Percentiles rank a stretch among this genome's conserved stretches.
Conservation (phyloP, 352 stramenopile species). For the Phytophthora europaea region DNA sequence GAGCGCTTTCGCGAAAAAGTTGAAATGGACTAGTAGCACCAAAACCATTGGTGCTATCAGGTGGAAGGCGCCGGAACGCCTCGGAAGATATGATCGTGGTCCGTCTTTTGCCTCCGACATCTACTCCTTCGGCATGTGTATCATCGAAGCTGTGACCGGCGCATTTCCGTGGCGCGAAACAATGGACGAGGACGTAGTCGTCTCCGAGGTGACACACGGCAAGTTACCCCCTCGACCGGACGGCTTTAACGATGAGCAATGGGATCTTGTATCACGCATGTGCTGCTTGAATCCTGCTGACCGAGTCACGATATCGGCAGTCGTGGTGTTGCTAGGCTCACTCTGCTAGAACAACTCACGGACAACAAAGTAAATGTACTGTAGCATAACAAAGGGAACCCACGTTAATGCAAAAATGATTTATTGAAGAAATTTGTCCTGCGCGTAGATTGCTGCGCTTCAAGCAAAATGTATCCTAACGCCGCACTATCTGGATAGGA, state of each 20-base stretch:
- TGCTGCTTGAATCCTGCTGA: constrained; percentile 33
- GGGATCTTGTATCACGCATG: constrained; percentile 39
- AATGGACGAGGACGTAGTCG: constrained; percentile 33
- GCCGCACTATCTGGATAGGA: constrained; percentile 17
- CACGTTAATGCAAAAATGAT: constrained; percentile 38
- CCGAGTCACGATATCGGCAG: constrained; percentile 29
- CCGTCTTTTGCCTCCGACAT: constrained; percentile 45
- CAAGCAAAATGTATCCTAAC: constrained; percentile 9
- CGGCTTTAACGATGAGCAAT: constrained; percentile 33
- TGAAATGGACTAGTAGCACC: constrained; percentile 12
- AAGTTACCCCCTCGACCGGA: constrained; percentile 25
- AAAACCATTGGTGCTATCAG: constrained; percentile 34
- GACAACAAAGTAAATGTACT: neutral
- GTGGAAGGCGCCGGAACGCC: constrained; percentile 47
- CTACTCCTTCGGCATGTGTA: constrained; percentile 55
- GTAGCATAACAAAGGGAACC: constrained; percentile 13
- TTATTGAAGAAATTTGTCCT: constrained; percentile 28
- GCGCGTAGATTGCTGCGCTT: constrained; percentile 6
- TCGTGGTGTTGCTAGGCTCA: constrained; percentile 23
- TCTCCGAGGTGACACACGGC: constrained; percentile 31
- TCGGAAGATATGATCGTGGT: constrained; percentile 23
- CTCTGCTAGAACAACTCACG: constrained; percentile 5
- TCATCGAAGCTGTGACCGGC: constrained; percentile 44
- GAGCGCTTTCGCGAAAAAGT: constrained; percentile 33
- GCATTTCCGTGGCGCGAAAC: constrained; percentile 40